A percentile compares a stretch with the other conserved stretches of the same genome.
Conservation (phyloP, 2,329 filamentous ascomycete species). For the Ciborinia camelliae region DNA sequence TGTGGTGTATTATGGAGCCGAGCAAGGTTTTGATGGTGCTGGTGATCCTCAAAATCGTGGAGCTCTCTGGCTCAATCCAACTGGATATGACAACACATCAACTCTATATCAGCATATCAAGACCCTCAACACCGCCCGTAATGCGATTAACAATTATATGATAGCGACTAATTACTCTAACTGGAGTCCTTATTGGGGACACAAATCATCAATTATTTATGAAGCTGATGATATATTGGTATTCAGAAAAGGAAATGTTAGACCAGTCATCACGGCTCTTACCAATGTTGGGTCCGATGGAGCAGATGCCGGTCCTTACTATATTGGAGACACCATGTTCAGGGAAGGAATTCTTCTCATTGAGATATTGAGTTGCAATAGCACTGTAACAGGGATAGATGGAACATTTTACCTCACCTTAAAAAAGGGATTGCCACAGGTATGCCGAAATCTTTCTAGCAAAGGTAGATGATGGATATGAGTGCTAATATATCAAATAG, state of each 20-base stretch:
- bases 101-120: slow-evolving; percentile 42
- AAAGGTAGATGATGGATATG: neutral
- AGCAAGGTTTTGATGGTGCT: slow-evolving; percentile 45
- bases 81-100: slow-evolving; percentile 39
- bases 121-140: slow-evolving; percentile 45
- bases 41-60: slow-evolving; percentile 43
- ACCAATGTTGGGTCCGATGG: slow-evolving; percentile 21
- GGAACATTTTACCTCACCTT: slow-evolving; percentile 11
- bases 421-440: slow-evolving; percentile 9
- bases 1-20: slow-evolving; percentile 51
- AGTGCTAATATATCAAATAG: slow-evolving; percentile 5
- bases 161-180: slow-evolving; percentile 18
- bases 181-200: slow-evolving; percentile 25
- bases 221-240: slow-evolving; percentile 21
- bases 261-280: slow-evolving; percentile 18
- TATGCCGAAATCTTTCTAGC: neutral
- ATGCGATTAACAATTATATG: slow-evolving; percentile 22
- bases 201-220: slow-evolving; percentile 21
- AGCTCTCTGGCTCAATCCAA: slow-evolving; percentile 42
- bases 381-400: neutral
- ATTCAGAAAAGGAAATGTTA: slow-evolving; percentile 25
- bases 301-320: slow-evolving; percentile 20
- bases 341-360: slow-evolving; percentile 19
- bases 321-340: slow-evolving; percentile 22
- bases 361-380: slow-evolving; percentile 20